Conservation (phyloP, 305 asterid genomes). For the Solanum chacoense region DNA sequence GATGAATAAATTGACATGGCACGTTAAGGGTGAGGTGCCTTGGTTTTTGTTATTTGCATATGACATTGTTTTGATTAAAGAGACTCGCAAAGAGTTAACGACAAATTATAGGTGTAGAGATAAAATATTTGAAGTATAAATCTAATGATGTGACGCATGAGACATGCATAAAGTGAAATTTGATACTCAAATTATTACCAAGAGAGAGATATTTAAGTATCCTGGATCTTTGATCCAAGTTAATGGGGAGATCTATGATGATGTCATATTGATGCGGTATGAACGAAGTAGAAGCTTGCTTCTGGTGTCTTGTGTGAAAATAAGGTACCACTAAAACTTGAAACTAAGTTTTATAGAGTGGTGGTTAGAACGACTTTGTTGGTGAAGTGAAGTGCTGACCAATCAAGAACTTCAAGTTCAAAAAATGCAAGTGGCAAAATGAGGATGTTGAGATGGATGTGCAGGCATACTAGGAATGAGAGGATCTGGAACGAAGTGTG, state of each 20-base stretch:
- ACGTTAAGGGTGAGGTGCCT: not conserved
- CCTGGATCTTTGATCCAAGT: not conserved
- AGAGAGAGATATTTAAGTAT: not conserved
- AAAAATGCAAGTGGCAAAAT: not conserved
- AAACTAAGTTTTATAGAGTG: not conserved
- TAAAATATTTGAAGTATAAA: not conserved
- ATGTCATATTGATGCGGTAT: not conserved
- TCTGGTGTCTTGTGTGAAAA: not conserved
- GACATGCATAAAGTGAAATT: not conserved
- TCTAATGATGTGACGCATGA: not conserved
- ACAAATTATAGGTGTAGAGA: not conserved
- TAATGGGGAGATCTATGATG: not conserved
- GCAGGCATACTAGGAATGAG: not conserved
- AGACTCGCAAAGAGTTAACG: not conserved
- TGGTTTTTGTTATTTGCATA: not conserved
- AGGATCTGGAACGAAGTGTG: not conserved
- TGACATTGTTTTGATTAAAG: not conserved
- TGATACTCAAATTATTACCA: not conserved
- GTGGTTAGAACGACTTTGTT: not conserved
- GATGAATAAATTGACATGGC: not conserved
- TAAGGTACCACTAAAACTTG: not conserved
- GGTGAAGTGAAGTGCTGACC: not conserved
- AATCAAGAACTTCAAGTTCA: not conserved
- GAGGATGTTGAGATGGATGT: not conserved
- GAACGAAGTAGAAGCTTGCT: not conserved